These are phyloP conservation scores for Eremochloa ophiuroides DNA, from an alignment of 176 grass and related monocot genomes.

Conservation along the genomic window DNA sequence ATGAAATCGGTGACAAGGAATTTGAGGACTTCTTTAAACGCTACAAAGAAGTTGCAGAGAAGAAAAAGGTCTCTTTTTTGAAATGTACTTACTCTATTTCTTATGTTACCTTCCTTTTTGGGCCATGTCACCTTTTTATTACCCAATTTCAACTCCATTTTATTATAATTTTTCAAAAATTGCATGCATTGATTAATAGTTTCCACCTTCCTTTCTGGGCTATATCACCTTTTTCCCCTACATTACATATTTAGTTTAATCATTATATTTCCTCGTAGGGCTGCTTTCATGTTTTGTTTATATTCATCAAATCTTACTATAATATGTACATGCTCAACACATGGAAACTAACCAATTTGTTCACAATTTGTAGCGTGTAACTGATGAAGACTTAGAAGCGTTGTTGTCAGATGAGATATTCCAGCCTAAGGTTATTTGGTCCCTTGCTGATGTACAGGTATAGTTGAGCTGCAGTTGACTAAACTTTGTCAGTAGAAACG, in stretches of 20 bases:
- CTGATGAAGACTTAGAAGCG: conserved; percentile 93
- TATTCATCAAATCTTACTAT: not conserved
- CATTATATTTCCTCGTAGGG: not conserved
- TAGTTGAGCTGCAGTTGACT: not conserved
- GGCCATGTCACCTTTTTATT: not conserved
- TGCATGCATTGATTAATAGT: not conserved
- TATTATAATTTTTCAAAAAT: not conserved
- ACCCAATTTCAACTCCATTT: not conserved
- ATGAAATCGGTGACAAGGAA: conserved; percentile 84
- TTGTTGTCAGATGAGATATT: conserved; percentile 95
- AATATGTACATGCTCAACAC: not conserved
- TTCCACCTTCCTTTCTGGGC: not conserved
- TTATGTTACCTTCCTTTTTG: not conserved
- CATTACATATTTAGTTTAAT: not conserved
- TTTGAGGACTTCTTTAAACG: conserved; percentile 95
- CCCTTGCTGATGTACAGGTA: conserved; percentile 89
- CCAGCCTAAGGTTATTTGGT: conserved; percentile 89
- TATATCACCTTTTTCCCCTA: not conserved
- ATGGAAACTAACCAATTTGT: not conserved
- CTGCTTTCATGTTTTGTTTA: not conserved
- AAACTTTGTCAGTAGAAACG: not conserved
- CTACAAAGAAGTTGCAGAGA: conserved; percentile 98
- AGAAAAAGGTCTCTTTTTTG: conserved; percentile 72
- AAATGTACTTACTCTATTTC: not conserved
- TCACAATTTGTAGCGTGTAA: conserved; percentile 53